Evolutionary conservation across 495 filamentous ascomycete genomes (phyloP), one percentile per base, ranked within the genome.

Genomic region (Neurospora sp.): DNA sequence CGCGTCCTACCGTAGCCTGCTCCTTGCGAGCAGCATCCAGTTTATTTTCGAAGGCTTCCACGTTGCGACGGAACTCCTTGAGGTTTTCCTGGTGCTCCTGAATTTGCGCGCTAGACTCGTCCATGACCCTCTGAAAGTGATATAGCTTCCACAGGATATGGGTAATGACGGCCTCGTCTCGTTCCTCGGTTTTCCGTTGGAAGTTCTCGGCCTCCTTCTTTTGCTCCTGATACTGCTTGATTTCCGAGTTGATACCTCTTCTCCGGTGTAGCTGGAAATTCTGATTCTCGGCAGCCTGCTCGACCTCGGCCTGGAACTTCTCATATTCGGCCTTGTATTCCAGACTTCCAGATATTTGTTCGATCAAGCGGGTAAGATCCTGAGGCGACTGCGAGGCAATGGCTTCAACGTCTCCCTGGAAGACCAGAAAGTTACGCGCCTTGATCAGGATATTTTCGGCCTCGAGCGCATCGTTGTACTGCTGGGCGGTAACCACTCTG

Each of bases 271-370:
- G 89, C 80, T 95, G 92, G 75, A 92, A 90, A 45, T 89, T 92
- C 72, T 97, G 92, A 72, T 96, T 92, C 73, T 99, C 96, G 4
- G 90, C 87, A 12, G 95, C 93, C 75, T 93, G 90, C 75, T 97
- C 93, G 8, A 91, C 89, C 78, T 96, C 93, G 5, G 86, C 87
- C 82, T 97, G 93, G 27, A 98, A 85, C 39, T 87, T 88, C 77
- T 99, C 96, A 80, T 98, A 99, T 73, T 98, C 96, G 16, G 89
- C 90, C 82, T 98, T 98, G 85, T 95, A 93, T 75, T 99, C 96
- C 70, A 98, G 81, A 82, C 93, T 97, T 68, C 96, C 96, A 1
- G 94, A 97, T 69, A 99, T 98, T 82, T 98, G 96, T 83, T 99
- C 96, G 65, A 99, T 96, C 70, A 98, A 82, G 31, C 93, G 90